These are phyloP conservation scores for Nigrospora osmanthi DNA, from an alignment of 2,329 filamentous ascomycete genomes.

Conservation along the genomic window DNA sequence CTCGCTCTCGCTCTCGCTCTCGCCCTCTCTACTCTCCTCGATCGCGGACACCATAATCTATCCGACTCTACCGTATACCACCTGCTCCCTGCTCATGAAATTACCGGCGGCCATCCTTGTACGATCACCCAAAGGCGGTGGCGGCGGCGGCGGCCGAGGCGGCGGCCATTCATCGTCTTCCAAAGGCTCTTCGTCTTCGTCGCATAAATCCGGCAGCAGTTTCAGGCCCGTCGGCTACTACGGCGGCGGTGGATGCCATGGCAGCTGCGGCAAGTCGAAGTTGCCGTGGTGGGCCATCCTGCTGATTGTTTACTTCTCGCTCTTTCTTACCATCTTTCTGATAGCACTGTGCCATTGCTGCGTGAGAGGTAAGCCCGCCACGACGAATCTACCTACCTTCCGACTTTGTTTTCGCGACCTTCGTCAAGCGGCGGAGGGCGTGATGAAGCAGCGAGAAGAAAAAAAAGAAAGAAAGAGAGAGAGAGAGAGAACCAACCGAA, in stretches of 20 bases:
- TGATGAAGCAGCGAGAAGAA: neutral
- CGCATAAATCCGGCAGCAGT: no score
- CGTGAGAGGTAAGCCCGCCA: neutral
- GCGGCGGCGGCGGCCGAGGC: neutral
- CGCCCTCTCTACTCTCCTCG: no score
- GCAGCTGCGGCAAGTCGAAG: neutral
- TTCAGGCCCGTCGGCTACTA: no score
- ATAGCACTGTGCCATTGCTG: neutral
- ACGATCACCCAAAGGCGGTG: slow-evolving; percentile 3
- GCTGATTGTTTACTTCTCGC: neutral
- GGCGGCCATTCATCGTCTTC: neutral
- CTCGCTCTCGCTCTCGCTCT: no score
- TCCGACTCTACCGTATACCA: no score
- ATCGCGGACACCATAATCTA: no score
- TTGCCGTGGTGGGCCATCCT: slow-evolving; percentile 4
- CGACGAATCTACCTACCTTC: neutral
- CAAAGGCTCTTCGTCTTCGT: neutral
- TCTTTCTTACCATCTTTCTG: slow-evolving; percentile 1
- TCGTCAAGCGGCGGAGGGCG: neutral
- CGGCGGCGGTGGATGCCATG: neutral
- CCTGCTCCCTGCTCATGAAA: no score
- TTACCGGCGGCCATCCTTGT: neutral
- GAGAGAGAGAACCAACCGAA: no score
- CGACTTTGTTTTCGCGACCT: neutral
- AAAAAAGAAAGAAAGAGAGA: neutral